Evolutionary conservation across 495 filamentous ascomycete genomes (phyloP).

Genomic region (Podospora pseudoanserina): DNA sequence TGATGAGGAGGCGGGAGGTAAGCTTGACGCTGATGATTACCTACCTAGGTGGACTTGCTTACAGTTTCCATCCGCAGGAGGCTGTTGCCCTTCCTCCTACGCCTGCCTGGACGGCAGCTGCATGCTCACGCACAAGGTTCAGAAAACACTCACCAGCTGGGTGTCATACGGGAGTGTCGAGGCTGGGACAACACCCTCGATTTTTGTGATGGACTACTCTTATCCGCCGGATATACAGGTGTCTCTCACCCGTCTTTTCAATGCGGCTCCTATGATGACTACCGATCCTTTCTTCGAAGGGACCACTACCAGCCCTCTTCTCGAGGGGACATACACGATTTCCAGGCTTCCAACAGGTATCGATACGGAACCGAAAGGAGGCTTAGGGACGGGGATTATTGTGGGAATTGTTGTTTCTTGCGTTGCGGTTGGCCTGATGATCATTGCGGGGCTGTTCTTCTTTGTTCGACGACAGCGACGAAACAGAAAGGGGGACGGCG

Average conservation of each 20-base stretch:
- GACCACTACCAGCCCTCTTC: background rate
- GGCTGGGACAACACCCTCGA: too few relatives aligned
- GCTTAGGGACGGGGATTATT: background rate
- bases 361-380: background rate
- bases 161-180: too few relatives aligned
- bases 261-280: background rate
- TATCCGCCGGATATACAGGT: background rate
- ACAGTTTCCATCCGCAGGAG: background rate
- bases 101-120: background rate
- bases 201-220: background rate
- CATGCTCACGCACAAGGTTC: background rate
- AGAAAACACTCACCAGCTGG: too few relatives aligned
- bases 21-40: background rate
- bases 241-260: background rate
- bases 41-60: too few relatives aligned
- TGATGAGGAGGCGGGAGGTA: background rate
- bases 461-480: background rate
- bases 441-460: background rate
- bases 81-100: background rate
- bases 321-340: too few relatives aligned
- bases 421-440: background rate
- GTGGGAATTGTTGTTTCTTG: background rate
- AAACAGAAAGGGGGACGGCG: background rate
- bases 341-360: too few relatives aligned
- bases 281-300: too few relatives aligned